Percentiles rank a stretch among this genome's conserved stretches.
phyloP scores from a whole-genome alignment of 305 asterid genomes.

The Fraxinus sp. region DNA sequence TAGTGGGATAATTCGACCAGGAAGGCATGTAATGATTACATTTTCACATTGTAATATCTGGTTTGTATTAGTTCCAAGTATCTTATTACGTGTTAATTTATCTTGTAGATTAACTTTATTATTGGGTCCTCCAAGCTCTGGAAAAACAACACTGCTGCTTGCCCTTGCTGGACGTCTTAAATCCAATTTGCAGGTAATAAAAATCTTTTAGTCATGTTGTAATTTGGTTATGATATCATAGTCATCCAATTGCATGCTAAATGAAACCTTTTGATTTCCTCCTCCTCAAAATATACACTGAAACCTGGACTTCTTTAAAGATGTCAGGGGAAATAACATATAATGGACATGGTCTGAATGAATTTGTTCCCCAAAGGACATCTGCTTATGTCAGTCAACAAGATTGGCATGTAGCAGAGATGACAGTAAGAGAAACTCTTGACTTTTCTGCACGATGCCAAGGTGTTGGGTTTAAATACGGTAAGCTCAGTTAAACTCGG shows the following conservation, averaged over 20 bases:
- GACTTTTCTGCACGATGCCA: slow-evolving; percentile 86
- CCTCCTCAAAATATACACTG: slow-evolving; percentile 18
- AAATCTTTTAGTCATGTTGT: slow-evolving; percentile 14
- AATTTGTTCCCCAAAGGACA: slow-evolving; percentile 91
- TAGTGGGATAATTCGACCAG: slow-evolving; percentile 90
- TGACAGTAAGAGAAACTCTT: slow-evolving; percentile 95
- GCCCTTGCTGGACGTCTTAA: slow-evolving; percentile 91
- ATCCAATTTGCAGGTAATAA: slow-evolving; percentile 76
- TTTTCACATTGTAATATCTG: slow-evolving; percentile 16
- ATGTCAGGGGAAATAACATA: slow-evolving; percentile 87
- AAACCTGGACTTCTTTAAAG: slow-evolving; percentile 49
- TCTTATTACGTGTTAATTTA: slow-evolving; percentile 25
- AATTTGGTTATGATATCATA: background rate
- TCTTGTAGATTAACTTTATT: slow-evolving; percentile 72
- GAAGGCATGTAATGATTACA: slow-evolving; percentile 59
- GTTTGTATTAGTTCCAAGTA: slow-evolving; percentile 26
- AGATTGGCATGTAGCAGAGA: slow-evolving; percentile 90
- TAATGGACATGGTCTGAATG: slow-evolving; percentile 81
- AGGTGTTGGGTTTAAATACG: slow-evolving; percentile 89
- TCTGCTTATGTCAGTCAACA: slow-evolving; percentile 88
- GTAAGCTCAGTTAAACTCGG: slow-evolving; percentile 40
- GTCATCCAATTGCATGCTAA: slow-evolving; percentile 14
- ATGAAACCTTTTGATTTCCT: slow-evolving; percentile 14
- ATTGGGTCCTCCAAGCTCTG: slow-evolving; percentile 96
- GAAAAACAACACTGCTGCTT: slow-evolving; percentile 82